phyloP scores from a whole-genome alignment of 768 basidiomycete genomes.

The Collybia sordida region DNA sequence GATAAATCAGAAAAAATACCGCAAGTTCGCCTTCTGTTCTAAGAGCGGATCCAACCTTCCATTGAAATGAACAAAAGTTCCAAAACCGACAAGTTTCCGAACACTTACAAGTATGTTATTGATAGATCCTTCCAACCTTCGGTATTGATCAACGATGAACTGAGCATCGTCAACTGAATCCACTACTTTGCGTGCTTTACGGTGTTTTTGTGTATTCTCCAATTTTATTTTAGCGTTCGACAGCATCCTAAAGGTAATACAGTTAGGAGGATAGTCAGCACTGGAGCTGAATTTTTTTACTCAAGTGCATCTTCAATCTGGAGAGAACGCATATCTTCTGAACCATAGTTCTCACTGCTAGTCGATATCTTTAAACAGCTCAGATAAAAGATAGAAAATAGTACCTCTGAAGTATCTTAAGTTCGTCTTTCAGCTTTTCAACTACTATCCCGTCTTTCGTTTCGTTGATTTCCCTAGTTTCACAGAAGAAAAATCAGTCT shows the following conservation, averaged over 20 bases:
- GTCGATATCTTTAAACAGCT: too few relatives aligned
- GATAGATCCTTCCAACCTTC: slow-evolving; percentile 7
- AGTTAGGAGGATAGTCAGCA: too few relatives aligned
- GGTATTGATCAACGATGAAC: slow-evolving; percentile 8
- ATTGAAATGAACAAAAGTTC: too few relatives aligned
- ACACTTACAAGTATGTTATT: slow-evolving; percentile 8
- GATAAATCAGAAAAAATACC: neutral
- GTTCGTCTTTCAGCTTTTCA: neutral
- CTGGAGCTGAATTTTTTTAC: too few relatives aligned
- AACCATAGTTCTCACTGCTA: too few relatives aligned
- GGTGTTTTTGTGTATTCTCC: slow-evolving; percentile 2
- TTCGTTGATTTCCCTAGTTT: neutral
- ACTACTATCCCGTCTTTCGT: neutral
- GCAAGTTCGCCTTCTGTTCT: slow-evolving; percentile 11
- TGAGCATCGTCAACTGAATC: slow-evolving; percentile 7
- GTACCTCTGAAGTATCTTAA: neutral
- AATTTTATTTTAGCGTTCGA: slow-evolving; percentile 1
- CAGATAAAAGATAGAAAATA: neutral
- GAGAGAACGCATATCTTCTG: too few relatives aligned
- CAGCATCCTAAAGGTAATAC: slow-evolving; percentile 3
- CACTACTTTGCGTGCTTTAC: slow-evolving; percentile 8
- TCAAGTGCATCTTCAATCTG: too few relatives aligned
- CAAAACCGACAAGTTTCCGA: too few relatives aligned
- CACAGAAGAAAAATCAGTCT: too few relatives aligned
- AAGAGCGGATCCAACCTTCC: slow-evolving; percentile 11